Base-by-base conservation (phyloP, 257 asterid species). In the Primulina eburnea region DNA sequence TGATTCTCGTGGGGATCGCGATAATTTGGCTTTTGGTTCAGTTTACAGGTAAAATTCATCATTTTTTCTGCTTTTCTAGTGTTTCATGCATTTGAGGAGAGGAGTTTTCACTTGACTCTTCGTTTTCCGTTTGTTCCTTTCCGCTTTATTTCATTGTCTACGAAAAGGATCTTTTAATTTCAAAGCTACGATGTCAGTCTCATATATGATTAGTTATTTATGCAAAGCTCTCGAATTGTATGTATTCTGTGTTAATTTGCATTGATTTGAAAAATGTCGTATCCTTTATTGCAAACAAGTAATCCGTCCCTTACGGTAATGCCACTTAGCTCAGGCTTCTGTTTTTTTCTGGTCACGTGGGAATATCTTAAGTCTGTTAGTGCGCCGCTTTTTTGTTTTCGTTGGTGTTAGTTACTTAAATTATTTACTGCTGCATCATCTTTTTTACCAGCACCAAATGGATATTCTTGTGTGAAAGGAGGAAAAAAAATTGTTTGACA, bases 1-100 rank as follows among this genome's bases (percentile, higher is more conserved):
- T n/a, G 99, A 94, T 79, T 85, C 97, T 59, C 85, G 83, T 17
- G 97, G 96, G n/a, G 97, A 94, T 76, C 89, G 82, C 0, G 97
- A 91, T 68, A 94, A 91, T 80, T 79, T 91, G 73, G 97, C 95
- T 18, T 89, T 91, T 30, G 99, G 97, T 56, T 79, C 73, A 71
- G 83, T 89, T 38, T 94, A 94, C 89, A 94, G 94, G 96, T 86
- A 26, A 64, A 47, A 0, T 66, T 30, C 67, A 30, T 69, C 29
- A n/a, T 3, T 21, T 6, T 24, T 68, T 64, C 11, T 17, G 32
- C 34, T 59, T 24, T 53, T 40, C 17, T 4, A 30, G 7, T 38
- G 64, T 21, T n/a, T 2, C 28, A 7, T 47, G 32, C 8, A 7
- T 7, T 37, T 47, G 4, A 7, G 8, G 20, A 12, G 21, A 10